Percentiles rank a stretch among this genome's conserved stretches.
Conservation (phyloP, 345 rosid species). For the Gossypium herbaceum region DNA sequence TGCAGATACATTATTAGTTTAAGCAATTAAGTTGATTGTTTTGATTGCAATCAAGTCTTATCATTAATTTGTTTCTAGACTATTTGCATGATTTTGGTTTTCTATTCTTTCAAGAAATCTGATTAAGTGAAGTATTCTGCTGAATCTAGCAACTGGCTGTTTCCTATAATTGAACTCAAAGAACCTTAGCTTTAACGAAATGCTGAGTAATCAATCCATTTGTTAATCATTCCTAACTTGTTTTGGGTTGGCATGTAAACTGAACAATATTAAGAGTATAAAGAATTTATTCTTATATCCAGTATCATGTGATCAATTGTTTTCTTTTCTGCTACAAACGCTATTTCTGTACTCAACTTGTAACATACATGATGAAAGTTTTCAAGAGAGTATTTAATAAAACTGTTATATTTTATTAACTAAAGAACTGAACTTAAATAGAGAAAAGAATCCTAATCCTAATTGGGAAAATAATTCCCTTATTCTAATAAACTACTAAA, state of each 20-base stretch:
- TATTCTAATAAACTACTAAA: no score
- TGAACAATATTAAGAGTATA: not conserved
- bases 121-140: not conserved
- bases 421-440: no score
- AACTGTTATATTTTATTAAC: no score
- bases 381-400: no score
- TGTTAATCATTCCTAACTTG: constrained; percentile 1
- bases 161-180: not conserved
- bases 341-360: not conserved
- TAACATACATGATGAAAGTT: no score
- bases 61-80: not conserved
- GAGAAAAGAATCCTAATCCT: no score
- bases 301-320: not conserved
- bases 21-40: not conserved
- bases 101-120: not conserved
- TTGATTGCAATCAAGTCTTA: not conserved
- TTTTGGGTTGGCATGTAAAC: not conserved
- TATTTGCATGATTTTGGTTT: not conserved
- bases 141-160: not conserved
- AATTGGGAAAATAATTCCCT: no score
- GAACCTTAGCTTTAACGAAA: not conserved
- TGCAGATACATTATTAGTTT: not conserved
- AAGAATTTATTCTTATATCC: not conserved
- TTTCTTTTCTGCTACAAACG: not conserved
- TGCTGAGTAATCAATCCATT: not conserved